These are phyloP conservation scores for Dimocarpus longan DNA, from an alignment of 345 rosid genomes.

Conservation along the genomic window DNA sequence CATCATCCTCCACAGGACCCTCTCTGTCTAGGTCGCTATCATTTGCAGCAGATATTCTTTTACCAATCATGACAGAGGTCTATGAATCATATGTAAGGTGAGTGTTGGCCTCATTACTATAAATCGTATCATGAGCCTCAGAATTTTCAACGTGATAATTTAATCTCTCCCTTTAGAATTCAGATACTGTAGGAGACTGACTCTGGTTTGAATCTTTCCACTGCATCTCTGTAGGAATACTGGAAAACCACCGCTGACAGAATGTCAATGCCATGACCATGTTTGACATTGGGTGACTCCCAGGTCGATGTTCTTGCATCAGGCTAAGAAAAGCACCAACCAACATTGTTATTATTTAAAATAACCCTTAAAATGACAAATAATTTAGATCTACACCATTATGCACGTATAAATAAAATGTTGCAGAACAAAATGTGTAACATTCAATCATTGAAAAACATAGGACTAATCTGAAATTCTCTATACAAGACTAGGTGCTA, in stretches of 20 bases:
- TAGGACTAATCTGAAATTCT: background rate
- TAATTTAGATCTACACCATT: background rate
- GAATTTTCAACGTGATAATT: slow-evolving; percentile 28
- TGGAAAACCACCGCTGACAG: slow-evolving; percentile 59
- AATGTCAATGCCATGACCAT: slow-evolving; percentile 63
- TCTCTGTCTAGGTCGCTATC: slow-evolving; percentile 20
- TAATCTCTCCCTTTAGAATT: slow-evolving; percentile 32
- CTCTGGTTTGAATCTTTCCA: slow-evolving; percentile 35
- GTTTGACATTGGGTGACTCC: slow-evolving; percentile 49
- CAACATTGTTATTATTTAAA: slow-evolving; percentile 1
- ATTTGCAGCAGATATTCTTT: slow-evolving; percentile 25
- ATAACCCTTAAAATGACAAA: background rate
- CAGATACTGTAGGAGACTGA: slow-evolving; percentile 28
- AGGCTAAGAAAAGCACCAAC: slow-evolving; percentile 48
- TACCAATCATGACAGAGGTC: slow-evolving; percentile 67
- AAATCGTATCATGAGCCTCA: slow-evolving; percentile 33
- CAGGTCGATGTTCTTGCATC: slow-evolving; percentile 51
- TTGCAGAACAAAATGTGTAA: background rate
- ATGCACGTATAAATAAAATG: too few species aligned
- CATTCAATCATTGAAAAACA: background rate
- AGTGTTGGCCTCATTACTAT: slow-evolving; percentile 37
- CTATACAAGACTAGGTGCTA: background rate
- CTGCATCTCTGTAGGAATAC: slow-evolving; percentile 45
- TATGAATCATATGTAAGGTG: slow-evolving; percentile 44
- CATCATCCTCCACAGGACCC: slow-evolving; percentile 32